Evolutionary conservation across 116 monocot species (phyloP).

Genomic region (Trichopus zeylanicus): DNA sequence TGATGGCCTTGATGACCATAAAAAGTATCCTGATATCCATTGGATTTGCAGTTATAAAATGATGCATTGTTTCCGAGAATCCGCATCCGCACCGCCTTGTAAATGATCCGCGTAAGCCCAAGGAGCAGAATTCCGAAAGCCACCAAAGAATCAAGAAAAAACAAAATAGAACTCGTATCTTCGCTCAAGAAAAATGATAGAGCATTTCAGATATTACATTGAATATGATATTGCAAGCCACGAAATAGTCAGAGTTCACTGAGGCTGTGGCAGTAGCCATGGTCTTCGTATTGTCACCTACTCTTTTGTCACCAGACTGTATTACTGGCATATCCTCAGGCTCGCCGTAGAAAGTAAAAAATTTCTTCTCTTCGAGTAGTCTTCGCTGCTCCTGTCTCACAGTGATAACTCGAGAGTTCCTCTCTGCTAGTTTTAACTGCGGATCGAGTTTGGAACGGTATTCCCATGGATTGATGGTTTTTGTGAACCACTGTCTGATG

Average conservation of each 20-base stretch:
- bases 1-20: constrained; percentile 22
- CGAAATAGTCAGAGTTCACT: constrained; percentile 50
- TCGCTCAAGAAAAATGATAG: neutral
- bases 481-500: no score
- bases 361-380: constrained; percentile 41
- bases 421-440: constrained; percentile 15
- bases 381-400: constrained; percentile 39
- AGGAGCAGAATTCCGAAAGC: constrained; percentile 10
- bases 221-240: constrained; percentile 52
- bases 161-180: no score
- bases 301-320: constrained; percentile 29
- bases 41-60: constrained; percentile 19
- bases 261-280: constrained; percentile 54
- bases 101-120: neutral
- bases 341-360: constrained; percentile 51
- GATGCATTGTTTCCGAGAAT: constrained; percentile 21
- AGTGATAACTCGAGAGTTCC: constrained; percentile 10
- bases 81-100: constrained; percentile 13
- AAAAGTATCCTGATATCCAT: constrained; percentile 22
- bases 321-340: constrained; percentile 33
- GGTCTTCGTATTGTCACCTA: constrained; percentile 31
- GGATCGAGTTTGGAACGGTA: neutral
- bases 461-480: no score
- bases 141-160: no score
- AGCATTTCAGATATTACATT: constrained; percentile 12